A percentile compares a stretch with the other conserved stretches of the same genome.
These are phyloP conservation scores for Xylariaceae sp. DNA, from an alignment of 2,329 filamentous ascomycete genomes.

Conservation along the genomic window DNA sequence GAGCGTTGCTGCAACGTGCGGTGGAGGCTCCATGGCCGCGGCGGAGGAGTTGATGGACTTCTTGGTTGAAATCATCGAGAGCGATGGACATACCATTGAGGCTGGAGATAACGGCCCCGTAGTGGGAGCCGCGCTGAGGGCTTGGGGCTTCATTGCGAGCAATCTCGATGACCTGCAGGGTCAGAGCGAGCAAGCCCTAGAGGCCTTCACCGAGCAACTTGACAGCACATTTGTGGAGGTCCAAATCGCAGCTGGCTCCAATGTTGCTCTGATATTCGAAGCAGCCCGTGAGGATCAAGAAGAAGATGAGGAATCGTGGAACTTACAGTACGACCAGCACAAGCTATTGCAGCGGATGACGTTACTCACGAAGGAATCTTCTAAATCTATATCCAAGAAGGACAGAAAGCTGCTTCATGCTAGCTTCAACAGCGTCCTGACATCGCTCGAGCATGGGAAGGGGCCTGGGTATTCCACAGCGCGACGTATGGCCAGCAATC, in stretches of 20 bases:
- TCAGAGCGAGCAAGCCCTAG: conserved; percentile 63
- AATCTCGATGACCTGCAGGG: conserved; percentile 67
- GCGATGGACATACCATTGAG: conserved; percentile 65
- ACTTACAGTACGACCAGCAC: conserved; percentile 44
- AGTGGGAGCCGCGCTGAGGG: conserved; percentile 66
- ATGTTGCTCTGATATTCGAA: conserved; percentile 78
- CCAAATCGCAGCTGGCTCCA: conserved; percentile 69
- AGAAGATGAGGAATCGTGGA: conserved; percentile 39
- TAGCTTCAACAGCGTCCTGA: conserved; percentile 43
- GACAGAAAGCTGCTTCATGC: conserved; percentile 40
- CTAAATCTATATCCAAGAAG: conserved; percentile 42
- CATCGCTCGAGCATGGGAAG: conserved; percentile 45
- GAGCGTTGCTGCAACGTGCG: conserved; percentile 65
- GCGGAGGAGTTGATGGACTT: conserved; percentile 67
- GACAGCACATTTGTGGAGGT: conserved; percentile 65
- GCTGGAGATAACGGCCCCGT: conserved; percentile 63
- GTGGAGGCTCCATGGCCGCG: conserved; percentile 61
- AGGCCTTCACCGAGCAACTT: conserved; percentile 79
- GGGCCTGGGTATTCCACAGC: conserved; percentile 49
- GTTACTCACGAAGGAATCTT: conserved; percentile 39
- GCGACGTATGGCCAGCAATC: conserved; percentile 31
- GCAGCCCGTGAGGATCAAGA: conserved; percentile 47
- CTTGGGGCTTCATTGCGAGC: conserved; percentile 75
- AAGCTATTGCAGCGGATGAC: conserved; percentile 39
- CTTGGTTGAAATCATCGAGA: conserved; percentile 69